Evolutionary conservation across 495 filamentous ascomycete genomes (phyloP).

Genomic region (Extremus antarcticus): DNA sequence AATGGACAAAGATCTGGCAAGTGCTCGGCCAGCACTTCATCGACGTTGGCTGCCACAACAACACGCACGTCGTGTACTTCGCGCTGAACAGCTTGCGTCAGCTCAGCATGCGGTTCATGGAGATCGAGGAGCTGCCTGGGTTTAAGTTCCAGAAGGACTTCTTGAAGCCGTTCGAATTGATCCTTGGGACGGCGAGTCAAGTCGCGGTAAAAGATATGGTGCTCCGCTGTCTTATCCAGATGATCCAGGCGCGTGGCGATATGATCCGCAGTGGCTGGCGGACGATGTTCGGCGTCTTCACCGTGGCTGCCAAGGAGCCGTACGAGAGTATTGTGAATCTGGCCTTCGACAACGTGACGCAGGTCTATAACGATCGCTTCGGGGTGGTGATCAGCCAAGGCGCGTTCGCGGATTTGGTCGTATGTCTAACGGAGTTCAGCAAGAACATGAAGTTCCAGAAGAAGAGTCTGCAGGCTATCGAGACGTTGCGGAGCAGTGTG

Average conservation of each 20-base stretch:
- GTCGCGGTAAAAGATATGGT: slow-evolving; percentile 97
- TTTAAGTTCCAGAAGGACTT: slow-evolving; percentile 99
- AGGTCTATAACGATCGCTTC: slow-evolving; percentile 96
- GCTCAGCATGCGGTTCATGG: slow-evolving; percentile 96
- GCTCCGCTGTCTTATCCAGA: slow-evolving; percentile 91
- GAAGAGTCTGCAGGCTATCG: slow-evolving; percentile 92
- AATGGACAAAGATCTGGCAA: slow-evolving; percentile 96
- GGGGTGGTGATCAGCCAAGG: slow-evolving; percentile 93
- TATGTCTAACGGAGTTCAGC: slow-evolving; percentile 94
- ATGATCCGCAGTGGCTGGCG: slow-evolving; percentile 97
- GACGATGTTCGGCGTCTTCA: slow-evolving; percentile 99
- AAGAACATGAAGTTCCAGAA: slow-evolving; percentile 98
- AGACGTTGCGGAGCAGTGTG: slow-evolving; percentile 82
- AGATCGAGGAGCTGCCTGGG: slow-evolving; percentile 91
- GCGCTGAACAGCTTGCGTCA: slow-evolving; percentile 90
- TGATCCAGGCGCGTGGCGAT: slow-evolving; percentile 92
- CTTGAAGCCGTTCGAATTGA: slow-evolving; percentile 93
- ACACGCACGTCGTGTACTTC: slow-evolving; percentile 93
- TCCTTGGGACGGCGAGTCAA: slow-evolving; percentile 83
- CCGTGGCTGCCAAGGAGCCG: slow-evolving; percentile 82
- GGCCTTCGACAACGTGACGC: slow-evolving; percentile 91
- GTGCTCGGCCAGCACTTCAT: slow-evolving; percentile 97
- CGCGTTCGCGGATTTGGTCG: slow-evolving; percentile 89
- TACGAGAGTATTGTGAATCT: slow-evolving; percentile 94
- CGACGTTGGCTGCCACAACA: slow-evolving; percentile 87